Conservation (phyloP, 768 basidiomycete species). For the Suillus discolor region DNA sequence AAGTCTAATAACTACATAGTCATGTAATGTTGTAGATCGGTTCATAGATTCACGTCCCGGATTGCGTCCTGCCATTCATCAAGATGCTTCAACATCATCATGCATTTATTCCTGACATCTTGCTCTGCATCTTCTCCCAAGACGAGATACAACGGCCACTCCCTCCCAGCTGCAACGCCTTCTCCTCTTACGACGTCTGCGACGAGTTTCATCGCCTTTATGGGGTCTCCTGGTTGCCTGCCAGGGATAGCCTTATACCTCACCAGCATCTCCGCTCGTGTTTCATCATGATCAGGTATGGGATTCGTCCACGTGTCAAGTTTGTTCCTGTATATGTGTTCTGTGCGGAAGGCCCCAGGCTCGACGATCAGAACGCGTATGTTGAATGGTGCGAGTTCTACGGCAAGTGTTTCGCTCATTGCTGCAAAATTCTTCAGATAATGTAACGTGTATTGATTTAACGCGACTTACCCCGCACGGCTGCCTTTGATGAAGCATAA, state of each 20-base stretch:
- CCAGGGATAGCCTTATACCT: slow-evolving; percentile 42
- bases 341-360: slow-evolving; percentile 68
- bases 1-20: no score
- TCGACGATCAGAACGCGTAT: slow-evolving; percentile 60
- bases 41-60: slow-evolving; percentile 43
- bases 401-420: slow-evolving; percentile 54
- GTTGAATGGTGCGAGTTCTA: slow-evolving; percentile 55
- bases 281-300: slow-evolving; percentile 51
- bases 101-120: slow-evolving; percentile 52
- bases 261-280: slow-evolving; percentile 36
- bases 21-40: no score
- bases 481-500: slow-evolving; percentile 62
- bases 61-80: slow-evolving; percentile 60
- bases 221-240: slow-evolving; percentile 55
- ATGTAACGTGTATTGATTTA: neutral
- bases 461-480: slow-evolving; percentile 48
- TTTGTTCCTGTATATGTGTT: slow-evolving; percentile 51
- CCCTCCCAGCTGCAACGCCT: slow-evolving; percentile 47
- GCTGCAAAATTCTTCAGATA: slow-evolving; percentile 34
- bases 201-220: slow-evolving; percentile 54
- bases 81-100: slow-evolving; percentile 45
- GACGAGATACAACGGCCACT: slow-evolving; percentile 50
- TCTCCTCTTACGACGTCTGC: slow-evolving; percentile 53
- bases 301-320: slow-evolving; percentile 39
- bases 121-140: slow-evolving; percentile 56